These are phyloP conservation scores for Saitozyma podzolica DNA, from an alignment of 768 basidiomycete species.

Conservation along the genomic window DNA sequence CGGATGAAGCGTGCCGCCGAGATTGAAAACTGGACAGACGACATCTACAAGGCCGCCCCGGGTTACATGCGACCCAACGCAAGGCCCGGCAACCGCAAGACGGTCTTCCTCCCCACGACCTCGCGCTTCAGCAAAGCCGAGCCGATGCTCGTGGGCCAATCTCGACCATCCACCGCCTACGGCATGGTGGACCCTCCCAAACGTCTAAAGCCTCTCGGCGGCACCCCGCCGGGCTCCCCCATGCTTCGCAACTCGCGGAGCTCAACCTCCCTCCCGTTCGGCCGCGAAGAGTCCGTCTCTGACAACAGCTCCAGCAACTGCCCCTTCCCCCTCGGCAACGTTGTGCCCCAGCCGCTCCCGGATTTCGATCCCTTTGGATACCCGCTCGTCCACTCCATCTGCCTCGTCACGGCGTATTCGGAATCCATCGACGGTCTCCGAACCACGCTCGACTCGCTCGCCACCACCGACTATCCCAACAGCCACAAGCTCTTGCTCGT, in stretches of 20 bases:
- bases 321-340: conserved; percentile 85
- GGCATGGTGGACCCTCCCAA: conserved; percentile 28
- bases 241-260: conserved; percentile 73
- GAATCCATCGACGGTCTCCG: conserved; percentile 94
- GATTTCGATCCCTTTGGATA: conserved; percentile 96
- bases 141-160: conserved; percentile 59
- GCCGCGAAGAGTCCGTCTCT: conserved; percentile 55
- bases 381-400: conserved; percentile 88
- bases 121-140: conserved; percentile 66
- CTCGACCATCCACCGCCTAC: conserved; percentile 50
- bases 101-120: conserved; percentile 57
- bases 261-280: conserved; percentile 67
- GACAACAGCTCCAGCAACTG: conserved; percentile 58
- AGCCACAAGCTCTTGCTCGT: conserved; percentile 93
- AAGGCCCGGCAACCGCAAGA: conserved; percentile 55
- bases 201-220: conserved; percentile 50
- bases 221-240: conserved; percentile 71
- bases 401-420: conserved; percentile 96
- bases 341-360: conserved; percentile 86
- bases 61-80: conserved; percentile 80
- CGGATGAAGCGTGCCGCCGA: conserved; percentile 83
- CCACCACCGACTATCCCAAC: conserved; percentile 98
- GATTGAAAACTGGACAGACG: conserved; percentile 94
- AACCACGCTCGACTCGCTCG: conserved; percentile 96
- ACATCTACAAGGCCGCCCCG: conserved; percentile 92